Evolutionary conservation across 2,329 filamentous ascomycete genomes (phyloP).

Genomic region (Fusarium tupiense): DNA sequence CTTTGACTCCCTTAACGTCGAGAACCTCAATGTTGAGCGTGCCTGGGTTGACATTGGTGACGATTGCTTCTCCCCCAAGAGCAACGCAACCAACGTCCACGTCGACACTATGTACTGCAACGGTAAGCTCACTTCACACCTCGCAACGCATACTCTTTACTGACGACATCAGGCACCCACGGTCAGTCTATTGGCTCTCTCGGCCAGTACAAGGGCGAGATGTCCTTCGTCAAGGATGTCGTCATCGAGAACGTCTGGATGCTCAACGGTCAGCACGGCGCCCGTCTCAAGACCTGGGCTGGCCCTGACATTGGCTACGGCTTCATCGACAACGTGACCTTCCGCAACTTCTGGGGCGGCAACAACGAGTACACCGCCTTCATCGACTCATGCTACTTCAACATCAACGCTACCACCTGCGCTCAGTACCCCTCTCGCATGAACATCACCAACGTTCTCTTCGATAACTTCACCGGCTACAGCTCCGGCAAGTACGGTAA

Average conservation of each 20-base stretch:
- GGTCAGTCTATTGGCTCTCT: slow-evolving; percentile 40
- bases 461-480: slow-evolving; percentile 41
- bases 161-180: slow-evolving; percentile 16
- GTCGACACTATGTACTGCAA: slow-evolving; percentile 42
- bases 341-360: slow-evolving; percentile 41
- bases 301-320: slow-evolving; percentile 37
- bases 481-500: slow-evolving; percentile 39
- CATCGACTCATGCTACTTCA: slow-evolving; percentile 42
- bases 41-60: slow-evolving; percentile 41
- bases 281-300: slow-evolving; percentile 41
- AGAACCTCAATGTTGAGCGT: slow-evolving; percentile 33
- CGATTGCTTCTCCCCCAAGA: slow-evolving; percentile 42
- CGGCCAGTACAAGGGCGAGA: slow-evolving; percentile 37
- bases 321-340: slow-evolving; percentile 39
- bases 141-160: accelerated
- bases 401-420: slow-evolving; percentile 28
- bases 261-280: slow-evolving; percentile 39
- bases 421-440: slow-evolving; percentile 37
- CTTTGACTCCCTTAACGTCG: slow-evolving; percentile 37
- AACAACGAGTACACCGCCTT: slow-evolving; percentile 40
- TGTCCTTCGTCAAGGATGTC: slow-evolving; percentile 39
- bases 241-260: slow-evolving; percentile 42
- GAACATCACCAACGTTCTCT: slow-evolving; percentile 41
- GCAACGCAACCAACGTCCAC: slow-evolving; percentile 36
- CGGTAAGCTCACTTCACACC: not conserved